These are phyloP conservation scores for Amaranthus tricolor DNA, from an alignment of 179 eudicot species.

Conservation along the genomic window DNA sequence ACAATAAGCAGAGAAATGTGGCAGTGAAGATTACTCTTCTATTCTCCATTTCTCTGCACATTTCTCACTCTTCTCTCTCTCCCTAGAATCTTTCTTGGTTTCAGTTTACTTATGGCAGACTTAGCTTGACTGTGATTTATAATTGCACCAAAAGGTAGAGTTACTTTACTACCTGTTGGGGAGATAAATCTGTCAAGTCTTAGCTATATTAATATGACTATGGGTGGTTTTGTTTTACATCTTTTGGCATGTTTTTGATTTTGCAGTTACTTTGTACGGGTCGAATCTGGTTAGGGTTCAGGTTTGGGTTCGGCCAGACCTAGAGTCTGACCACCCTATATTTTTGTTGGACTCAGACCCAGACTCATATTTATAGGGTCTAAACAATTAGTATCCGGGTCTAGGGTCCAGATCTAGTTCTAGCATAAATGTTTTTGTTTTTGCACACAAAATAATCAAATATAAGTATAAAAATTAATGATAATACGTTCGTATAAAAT, in stretches of 20 bases:
- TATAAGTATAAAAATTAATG: too few species aligned
- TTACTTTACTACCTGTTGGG: conserved; percentile 7
- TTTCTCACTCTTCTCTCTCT: neutral
- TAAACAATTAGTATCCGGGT: too few species aligned
- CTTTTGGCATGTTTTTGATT: neutral
- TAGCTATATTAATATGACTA: neutral
- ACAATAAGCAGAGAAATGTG: conserved; percentile 22
- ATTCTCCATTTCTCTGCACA: conserved; percentile 25
- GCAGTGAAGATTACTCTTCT: conserved; percentile 7
- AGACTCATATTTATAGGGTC: too few species aligned
- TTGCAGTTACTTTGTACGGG: conserved; percentile 5
- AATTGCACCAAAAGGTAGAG: conserved; percentile 15
- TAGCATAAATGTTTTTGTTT: too few species aligned
- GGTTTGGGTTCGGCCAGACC: too few species aligned
- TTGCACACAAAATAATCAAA: too few species aligned
- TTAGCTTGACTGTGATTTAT: conserved; percentile 17
- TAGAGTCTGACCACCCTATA: too few species aligned
- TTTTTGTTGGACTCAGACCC: too few species aligned
- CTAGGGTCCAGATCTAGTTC: too few species aligned
- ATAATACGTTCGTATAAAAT: too few species aligned
- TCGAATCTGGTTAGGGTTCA: too few species aligned
- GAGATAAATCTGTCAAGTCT: neutral
- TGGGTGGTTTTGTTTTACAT: neutral
- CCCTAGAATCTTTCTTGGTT: neutral
- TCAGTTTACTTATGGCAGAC: conserved; percentile 14